Percentiles rank a stretch among this genome's conserved stretches.
These are phyloP conservation scores for Globisporangium lucens DNA, from an alignment of 352 stramenopile genomes.

Conservation along the genomic window DNA sequence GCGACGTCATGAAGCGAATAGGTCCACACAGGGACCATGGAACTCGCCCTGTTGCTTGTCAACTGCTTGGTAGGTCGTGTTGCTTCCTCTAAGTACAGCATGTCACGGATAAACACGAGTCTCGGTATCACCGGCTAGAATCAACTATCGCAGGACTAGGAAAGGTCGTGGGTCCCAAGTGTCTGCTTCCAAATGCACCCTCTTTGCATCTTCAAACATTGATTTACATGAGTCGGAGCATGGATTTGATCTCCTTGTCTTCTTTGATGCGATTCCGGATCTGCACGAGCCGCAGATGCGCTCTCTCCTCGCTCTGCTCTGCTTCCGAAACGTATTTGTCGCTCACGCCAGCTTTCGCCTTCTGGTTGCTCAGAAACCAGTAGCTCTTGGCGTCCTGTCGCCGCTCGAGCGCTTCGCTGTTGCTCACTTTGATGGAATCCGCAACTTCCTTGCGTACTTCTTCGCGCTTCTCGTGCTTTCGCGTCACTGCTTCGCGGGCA, in stretches of 20 bases:
- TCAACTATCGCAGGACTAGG: too few species aligned
- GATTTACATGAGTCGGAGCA: conserved; percentile 53
- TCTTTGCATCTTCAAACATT: background rate
- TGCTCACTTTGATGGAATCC: conserved; percentile 24
- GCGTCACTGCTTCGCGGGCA: conserved; percentile 41
- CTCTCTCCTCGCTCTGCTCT: conserved; percentile 19
- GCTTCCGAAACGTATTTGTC: conserved; percentile 7
- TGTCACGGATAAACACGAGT: too few species aligned
- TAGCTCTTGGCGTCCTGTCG: conserved; percentile 67
- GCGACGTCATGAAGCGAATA: too few species aligned
- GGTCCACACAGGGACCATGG: too few species aligned
- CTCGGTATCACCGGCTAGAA: too few species aligned
- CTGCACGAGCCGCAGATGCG: conserved; percentile 20
- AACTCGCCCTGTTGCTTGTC: too few species aligned
- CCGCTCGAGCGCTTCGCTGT: conserved; percentile 33
- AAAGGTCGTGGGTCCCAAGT: too few species aligned
- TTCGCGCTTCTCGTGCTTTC: conserved; percentile 28
- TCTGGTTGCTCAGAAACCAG: conserved; percentile 62
- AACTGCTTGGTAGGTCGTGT: too few species aligned
- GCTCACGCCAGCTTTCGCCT: conserved; percentile 29
- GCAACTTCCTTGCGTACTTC: conserved; percentile 27
- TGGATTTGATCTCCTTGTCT: conserved; percentile 68
- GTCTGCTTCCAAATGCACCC: background rate
- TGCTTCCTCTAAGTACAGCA: too few species aligned
- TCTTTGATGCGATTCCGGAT: conserved; percentile 46